Evolutionary conservation across 2,329 filamentous ascomycete genomes (phyloP).

Genomic region (Metarhizium rileyi): DNA sequence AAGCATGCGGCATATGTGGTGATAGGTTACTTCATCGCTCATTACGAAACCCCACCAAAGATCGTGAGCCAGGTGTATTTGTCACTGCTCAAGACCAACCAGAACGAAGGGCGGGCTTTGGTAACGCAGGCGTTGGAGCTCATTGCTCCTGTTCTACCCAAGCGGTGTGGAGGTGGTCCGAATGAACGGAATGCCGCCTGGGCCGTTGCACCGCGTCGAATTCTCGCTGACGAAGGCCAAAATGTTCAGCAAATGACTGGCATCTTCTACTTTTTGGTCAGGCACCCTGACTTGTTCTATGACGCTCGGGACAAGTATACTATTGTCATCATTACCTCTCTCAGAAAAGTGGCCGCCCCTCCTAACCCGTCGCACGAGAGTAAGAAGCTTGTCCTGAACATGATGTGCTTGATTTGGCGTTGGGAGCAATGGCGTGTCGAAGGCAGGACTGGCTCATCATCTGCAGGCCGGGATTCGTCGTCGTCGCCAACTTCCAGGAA

Average conservation of each 20-base stretch:
- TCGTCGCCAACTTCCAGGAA: slow-evolving; percentile 68
- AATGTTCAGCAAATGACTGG: slow-evolving; percentile 93
- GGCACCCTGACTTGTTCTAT: slow-evolving; percentile 88
- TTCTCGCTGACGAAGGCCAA: slow-evolving; percentile 86
- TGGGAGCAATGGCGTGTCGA: slow-evolving; percentile 84
- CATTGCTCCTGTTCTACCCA: slow-evolving; percentile 86
- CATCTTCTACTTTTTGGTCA: slow-evolving; percentile 94
- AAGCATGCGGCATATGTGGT: slow-evolving; percentile 97
- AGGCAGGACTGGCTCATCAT: slow-evolving; percentile 32
- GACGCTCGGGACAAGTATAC: slow-evolving; percentile 89
- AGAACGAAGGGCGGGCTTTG: slow-evolving; percentile 84
- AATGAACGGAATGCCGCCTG: slow-evolving; percentile 72
- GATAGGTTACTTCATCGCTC: slow-evolving; percentile 93
- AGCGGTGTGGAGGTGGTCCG: slow-evolving; percentile 61
- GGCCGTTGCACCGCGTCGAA: slow-evolving; percentile 83
- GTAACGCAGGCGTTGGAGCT: slow-evolving; percentile 93
- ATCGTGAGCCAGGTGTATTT: slow-evolving; percentile 94
- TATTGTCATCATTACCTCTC: slow-evolving; percentile 75
- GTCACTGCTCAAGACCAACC: slow-evolving; percentile 80
- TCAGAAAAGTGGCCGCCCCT: slow-evolving; percentile 78
- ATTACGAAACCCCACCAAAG: slow-evolving; percentile 93
- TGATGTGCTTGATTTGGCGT: slow-evolving; percentile 83
- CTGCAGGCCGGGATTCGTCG: slow-evolving; percentile 32
- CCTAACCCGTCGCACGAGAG: slow-evolving; percentile 82
- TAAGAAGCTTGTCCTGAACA: slow-evolving; percentile 80